These are phyloP conservation scores for Aspergillus flavus DNA, from an alignment of 2,329 filamentous ascomycete species.

Conservation along the genomic window DNA sequence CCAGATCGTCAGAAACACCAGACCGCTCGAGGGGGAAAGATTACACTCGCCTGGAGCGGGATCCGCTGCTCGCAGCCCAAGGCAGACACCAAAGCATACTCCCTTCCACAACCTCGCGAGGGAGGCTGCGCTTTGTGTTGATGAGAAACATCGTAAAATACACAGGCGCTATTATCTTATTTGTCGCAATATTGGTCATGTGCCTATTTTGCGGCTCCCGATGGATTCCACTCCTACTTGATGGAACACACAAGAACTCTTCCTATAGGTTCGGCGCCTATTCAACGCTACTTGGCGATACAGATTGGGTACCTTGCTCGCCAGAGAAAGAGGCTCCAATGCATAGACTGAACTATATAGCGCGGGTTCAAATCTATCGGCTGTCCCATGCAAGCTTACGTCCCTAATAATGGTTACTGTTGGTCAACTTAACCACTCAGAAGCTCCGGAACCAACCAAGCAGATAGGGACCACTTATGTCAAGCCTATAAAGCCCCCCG, in stretches of 20 bases:
- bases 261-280: neutral
- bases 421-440: neutral
- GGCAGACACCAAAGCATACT: neutral
- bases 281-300: neutral
- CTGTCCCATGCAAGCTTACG: neutral
- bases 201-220: neutral
- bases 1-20: neutral
- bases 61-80: neutral
- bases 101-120: neutral
- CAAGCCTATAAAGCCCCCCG: neutral
- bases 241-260: neutral
- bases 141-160: neutral
- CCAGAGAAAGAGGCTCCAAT: neutral
- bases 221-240: neutral
- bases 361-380: neutral
- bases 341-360: neutral
- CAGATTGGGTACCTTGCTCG: neutral
- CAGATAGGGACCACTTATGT: neutral
- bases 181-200: neutral
- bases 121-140: neutral
- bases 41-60: neutral
- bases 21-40: neutral
- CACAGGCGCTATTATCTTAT: neutral
- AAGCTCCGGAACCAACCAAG: neutral
- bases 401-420: neutral